Conservation (phyloP, 306 rosid genomes). For the Clitoria ternatea region DNA sequence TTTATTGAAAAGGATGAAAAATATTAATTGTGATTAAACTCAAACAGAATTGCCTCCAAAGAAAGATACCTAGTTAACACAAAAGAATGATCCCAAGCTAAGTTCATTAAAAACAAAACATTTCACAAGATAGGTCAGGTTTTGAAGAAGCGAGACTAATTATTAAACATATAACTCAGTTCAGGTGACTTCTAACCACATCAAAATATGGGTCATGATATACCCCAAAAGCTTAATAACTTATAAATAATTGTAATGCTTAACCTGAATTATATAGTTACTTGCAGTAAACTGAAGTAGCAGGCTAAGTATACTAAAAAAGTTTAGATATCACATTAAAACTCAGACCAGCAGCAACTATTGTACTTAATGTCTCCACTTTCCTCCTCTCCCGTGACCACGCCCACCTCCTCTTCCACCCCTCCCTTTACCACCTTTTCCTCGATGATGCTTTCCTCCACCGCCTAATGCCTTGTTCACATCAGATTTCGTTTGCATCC, state of each 20-base stretch:
- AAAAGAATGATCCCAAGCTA: no score
- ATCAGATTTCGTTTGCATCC: conserved; percentile 48
- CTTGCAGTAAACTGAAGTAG: neutral
- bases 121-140: no score
- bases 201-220: neutral
- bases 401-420: conserved; percentile 52
- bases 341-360: conserved; percentile 3
- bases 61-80: no score
- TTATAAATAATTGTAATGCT: neutral
- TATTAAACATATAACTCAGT: no score
- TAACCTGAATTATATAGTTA: conserved; percentile 4
- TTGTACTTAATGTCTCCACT: conserved; percentile 45
- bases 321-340: neutral
- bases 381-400: conserved; percentile 67
- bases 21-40: no score
- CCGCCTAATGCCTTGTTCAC: conserved; percentile 54
- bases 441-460: conserved; percentile 49
- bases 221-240: neutral
- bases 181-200: no score
- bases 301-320: neutral
- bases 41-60: no score
- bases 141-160: no score
- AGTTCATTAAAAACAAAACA: no score
- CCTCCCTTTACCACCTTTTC: conserved; percentile 56
- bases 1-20: no score